phyloP scores from a whole-genome alignment of 2,329 filamentous ascomycete genomes.

The Xylariaceae sp. region DNA sequence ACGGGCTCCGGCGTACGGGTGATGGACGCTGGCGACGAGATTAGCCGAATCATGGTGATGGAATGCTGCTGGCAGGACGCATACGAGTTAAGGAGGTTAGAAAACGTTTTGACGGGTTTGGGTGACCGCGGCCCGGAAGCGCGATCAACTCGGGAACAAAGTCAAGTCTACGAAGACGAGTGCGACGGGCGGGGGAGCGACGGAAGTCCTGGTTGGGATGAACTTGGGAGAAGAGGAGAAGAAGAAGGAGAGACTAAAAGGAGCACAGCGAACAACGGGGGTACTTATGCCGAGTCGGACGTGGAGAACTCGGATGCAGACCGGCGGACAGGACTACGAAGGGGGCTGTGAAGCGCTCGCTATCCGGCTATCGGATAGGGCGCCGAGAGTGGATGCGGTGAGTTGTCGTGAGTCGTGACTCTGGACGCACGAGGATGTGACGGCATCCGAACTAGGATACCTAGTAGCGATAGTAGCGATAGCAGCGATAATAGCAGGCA shows the following conservation, averaged over 20 bases:
- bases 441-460: neutral
- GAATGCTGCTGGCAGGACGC: constrained; percentile 31
- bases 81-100: constrained; percentile 96
- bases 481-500: too few relatives aligned
- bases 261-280: neutral
- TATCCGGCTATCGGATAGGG: neutral
- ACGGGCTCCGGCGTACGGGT: constrained; percentile 95
- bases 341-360: neutral
- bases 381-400: neutral
- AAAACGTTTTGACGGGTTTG: constrained; percentile 86
- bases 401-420: neutral
- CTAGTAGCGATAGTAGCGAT: too few relatives aligned
- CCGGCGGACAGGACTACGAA: neutral
- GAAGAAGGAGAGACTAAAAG: neutral
- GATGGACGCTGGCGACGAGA: constrained; percentile 64
- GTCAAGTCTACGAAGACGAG: constrained; percentile 2
- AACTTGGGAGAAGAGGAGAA: neutral
- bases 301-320: neutral
- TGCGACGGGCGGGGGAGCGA: neutral
- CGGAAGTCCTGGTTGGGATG: neutral
- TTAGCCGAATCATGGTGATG: constrained; percentile 20
- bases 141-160: constrained; percentile 44
- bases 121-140: constrained; percentile 56
- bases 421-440: neutral
- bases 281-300: neutral